A percentile compares a stretch with the other conserved stretches of the same genome.
These are phyloP conservation scores for Phytophthora aleatoria DNA, from an alignment of 352 stramenopile genomes.

Conservation along the genomic window DNA sequence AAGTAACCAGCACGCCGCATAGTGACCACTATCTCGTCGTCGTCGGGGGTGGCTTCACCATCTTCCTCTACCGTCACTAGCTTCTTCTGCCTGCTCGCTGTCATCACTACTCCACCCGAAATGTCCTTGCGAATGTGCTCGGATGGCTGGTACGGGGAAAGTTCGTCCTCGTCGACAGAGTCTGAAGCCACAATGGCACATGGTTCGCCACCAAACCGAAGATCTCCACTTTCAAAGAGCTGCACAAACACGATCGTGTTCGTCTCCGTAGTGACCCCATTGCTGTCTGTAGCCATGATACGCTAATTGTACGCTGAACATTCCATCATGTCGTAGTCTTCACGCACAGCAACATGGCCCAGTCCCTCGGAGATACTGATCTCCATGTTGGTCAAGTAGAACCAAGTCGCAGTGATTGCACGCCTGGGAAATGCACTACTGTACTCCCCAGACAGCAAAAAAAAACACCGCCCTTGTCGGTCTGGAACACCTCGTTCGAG, in stretches of 20 bases:
- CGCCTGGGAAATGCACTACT: conserved; percentile 31
- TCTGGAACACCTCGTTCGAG: conserved; percentile 30
- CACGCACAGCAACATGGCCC: conserved; percentile 36
- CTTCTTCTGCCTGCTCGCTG: conserved; percentile 19
- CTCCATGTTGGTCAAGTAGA: conserved; percentile 50
- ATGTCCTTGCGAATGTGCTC: conserved; percentile 40
- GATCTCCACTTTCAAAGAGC: conserved; percentile 20
- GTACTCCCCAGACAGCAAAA: conserved; percentile 23
- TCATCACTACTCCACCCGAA: conserved; percentile 32
- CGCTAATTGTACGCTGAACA: conserved; percentile 32
- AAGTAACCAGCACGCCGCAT: conserved; percentile 23
- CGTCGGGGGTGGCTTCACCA: not conserved
- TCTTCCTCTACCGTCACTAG: not conserved
- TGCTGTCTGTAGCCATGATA: conserved; percentile 23
- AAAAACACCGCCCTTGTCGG: conserved; percentile 28
- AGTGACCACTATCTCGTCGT: conserved; percentile 17
- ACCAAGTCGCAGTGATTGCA: conserved; percentile 36
- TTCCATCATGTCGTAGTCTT: conserved; percentile 36
- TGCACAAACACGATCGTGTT: conserved; percentile 33
- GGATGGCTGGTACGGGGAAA: conserved; percentile 29
- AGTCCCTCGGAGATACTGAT: conserved; percentile 46
- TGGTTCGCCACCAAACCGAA: conserved; percentile 12
- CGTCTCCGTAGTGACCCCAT: conserved; percentile 22
- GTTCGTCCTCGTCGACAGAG: conserved; percentile 37
- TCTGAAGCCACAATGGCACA: conserved; percentile 37